Evolutionary conservation across 1,284 basidiomycete species (phyloP).

Genomic region (Ustilago nuda): DNA sequence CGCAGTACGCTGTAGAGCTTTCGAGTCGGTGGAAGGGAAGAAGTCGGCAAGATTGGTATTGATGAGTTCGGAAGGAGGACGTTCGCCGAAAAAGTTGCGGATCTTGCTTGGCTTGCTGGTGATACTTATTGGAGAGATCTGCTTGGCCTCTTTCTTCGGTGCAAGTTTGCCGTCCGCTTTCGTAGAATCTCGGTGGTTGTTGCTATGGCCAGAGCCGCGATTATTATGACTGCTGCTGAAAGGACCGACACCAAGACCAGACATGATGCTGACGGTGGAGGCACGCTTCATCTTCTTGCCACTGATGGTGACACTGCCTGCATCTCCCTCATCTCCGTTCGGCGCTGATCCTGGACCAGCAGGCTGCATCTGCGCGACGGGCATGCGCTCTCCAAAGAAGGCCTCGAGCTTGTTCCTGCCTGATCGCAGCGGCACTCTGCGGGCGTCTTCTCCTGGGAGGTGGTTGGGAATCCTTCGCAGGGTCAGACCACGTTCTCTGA

Average conservation of each 20-base stretch:
- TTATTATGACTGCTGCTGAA: slow-evolving; percentile 32
- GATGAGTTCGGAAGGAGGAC: slow-evolving; percentile 96
- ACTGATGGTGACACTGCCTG: slow-evolving; percentile 51
- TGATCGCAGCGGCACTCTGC: slow-evolving; percentile 37
- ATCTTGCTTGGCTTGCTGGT: slow-evolving; percentile 72
- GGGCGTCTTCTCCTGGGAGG: slow-evolving; percentile 44
- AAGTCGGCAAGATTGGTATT: slow-evolving; percentile 94
- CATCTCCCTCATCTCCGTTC: slow-evolving; percentile 51
- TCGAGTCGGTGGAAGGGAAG: slow-evolving; percentile 93
- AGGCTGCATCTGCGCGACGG: slow-evolving; percentile 47
- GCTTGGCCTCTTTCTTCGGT: slow-evolving; percentile 35
- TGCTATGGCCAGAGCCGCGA: slow-evolving; percentile 8
- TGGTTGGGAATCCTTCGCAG: slow-evolving; percentile 71
- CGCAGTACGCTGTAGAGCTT: slow-evolving; percentile 61
- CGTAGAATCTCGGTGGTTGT: slow-evolving; percentile 3
- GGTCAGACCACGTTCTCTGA: slow-evolving; percentile 84
- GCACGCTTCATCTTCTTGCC: slow-evolving; percentile 86
- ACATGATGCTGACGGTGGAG: slow-evolving; percentile 92
- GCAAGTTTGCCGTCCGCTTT: slow-evolving; percentile 16
- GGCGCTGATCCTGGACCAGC: slow-evolving; percentile 65
- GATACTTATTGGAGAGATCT: slow-evolving; percentile 24
- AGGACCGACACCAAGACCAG: slow-evolving; percentile 76
- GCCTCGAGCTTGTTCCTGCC: slow-evolving; percentile 71
- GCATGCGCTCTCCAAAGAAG: slow-evolving; percentile 75
- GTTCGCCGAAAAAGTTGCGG: slow-evolving; percentile 97